Percentiles rank a stretch among this genome's conserved stretches.
Conservation (phyloP, 78 protist species). For the Speleostelium caveatum region DNA sequence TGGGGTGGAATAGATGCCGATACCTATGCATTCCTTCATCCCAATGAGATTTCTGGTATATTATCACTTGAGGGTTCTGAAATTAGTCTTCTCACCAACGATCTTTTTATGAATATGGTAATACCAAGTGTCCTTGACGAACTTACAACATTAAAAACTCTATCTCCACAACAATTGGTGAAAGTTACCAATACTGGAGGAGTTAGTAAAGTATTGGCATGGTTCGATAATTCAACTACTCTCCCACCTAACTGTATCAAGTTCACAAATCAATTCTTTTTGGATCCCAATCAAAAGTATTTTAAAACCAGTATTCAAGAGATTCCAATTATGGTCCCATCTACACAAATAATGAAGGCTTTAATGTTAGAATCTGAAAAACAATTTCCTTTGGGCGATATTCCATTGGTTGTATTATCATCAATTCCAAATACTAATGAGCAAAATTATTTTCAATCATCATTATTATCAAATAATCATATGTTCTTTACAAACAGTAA, state of each 20-base stretch:
- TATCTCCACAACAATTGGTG: background rate
- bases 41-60: constrained; percentile 14
- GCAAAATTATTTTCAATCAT: no score
- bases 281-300: constrained; percentile 8
- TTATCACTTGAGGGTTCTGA: constrained; percentile 42
- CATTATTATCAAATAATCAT: no score
- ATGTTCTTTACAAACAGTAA: no score
- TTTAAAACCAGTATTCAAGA: background rate
- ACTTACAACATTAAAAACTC: background rate
- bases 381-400: background rate
- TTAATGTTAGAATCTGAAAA: background rate
- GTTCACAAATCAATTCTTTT: background rate
- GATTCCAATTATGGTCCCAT: background rate
- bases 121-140: no score
- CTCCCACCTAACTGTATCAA: constrained; percentile 7
- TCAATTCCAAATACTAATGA: background rate
- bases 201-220: background rate
- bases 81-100: background rate
- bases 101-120: no score
- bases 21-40: constrained; percentile 16
- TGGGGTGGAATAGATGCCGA: constrained; percentile 21
- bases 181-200: background rate
- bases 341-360: background rate
- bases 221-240: background rate
- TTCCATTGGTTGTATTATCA: constrained; percentile 9